Evolutionary conservation across 768 basidiomycete species (phyloP).

Genomic region (Boletus tylopilopsis): DNA sequence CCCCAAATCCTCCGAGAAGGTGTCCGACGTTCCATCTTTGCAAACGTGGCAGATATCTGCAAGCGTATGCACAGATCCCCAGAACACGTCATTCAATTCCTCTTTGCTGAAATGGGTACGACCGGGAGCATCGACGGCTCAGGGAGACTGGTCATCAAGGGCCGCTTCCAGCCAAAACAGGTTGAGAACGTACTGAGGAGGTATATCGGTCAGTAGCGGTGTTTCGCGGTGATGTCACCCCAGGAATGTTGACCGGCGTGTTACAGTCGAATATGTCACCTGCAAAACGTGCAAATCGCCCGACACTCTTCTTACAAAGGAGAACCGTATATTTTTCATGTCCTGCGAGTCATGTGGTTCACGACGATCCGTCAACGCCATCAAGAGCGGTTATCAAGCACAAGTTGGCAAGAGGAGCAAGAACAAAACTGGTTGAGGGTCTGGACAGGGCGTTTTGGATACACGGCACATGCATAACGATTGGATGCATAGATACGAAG

Average conservation of each 20-base stretch:
- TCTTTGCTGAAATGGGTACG: constrained; percentile 98
- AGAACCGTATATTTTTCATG: constrained; percentile 99
- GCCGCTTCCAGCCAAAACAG: constrained; percentile 97
- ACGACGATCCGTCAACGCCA: constrained; percentile 86
- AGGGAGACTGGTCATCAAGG: constrained; percentile 92
- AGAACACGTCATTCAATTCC: constrained; percentile 95
- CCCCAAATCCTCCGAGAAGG: constrained; percentile 93
- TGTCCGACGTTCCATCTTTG: constrained; percentile 96
- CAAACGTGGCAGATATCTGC: constrained; percentile 96
- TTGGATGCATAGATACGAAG: constrained; percentile 2
- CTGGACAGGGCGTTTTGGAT: constrained; percentile 29
- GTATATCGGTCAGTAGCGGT: constrained; percentile 79
- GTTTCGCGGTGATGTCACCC: background rate
- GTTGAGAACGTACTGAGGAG: constrained; percentile 94
- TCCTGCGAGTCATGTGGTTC: constrained; percentile 89
- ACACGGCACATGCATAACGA: background rate
- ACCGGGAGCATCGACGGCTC: constrained; percentile 93
- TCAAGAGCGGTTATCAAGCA: constrained; percentile 99
- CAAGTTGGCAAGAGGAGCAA: constrained; percentile 87
- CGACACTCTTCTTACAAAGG: constrained; percentile 93
- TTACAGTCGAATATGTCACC: constrained; percentile 91
- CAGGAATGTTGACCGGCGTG: background rate
- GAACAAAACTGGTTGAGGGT: constrained; percentile 62
- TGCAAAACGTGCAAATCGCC: constrained; percentile 99
- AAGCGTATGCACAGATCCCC: constrained; percentile 97